A percentile compares a stretch with the other conserved stretches of the same genome.
Conservation (phyloP, 2,329 filamentous ascomycete genomes). For the Paecilomyces fulvus region DNA sequence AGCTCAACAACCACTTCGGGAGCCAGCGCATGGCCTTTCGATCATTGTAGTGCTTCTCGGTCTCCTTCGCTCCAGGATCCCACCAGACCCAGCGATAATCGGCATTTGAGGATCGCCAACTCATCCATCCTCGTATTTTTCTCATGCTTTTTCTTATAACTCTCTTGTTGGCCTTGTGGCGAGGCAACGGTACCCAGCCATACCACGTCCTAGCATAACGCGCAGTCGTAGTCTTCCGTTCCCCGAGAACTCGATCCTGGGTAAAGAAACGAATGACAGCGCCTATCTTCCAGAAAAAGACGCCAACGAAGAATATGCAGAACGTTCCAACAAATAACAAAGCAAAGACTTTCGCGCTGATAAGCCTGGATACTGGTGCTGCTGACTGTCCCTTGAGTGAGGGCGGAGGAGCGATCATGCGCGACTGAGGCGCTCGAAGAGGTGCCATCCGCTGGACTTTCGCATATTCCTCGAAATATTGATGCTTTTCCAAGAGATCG, state of each 20-base stretch:
- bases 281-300: constrained; percentile 33
- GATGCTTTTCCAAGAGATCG: neutral
- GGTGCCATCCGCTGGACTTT: constrained; percentile 20
- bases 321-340: constrained; percentile 28
- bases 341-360: constrained; percentile 22
- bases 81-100: constrained; percentile 36
- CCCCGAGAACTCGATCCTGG: constrained; percentile 21
- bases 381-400: constrained; percentile 16
- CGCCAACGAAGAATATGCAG: constrained; percentile 28
- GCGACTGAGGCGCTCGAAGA: constrained; percentile 15
- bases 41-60: constrained; percentile 12
- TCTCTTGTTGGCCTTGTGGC: constrained; percentile 21
- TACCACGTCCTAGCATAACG: constrained; percentile 36
- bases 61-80: constrained; percentile 24
- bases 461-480: neutral
- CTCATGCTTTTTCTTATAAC: constrained; percentile 12
- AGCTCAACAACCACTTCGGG: constrained; percentile 18
- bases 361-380: constrained; percentile 13
- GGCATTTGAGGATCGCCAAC: constrained; percentile 26
- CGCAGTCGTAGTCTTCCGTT: constrained; percentile 20
- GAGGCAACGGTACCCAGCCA: constrained; percentile 30
- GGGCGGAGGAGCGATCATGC: constrained; percentile 16
- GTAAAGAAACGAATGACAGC: constrained; percentile 29
- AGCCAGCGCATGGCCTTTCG: constrained; percentile 14
- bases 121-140: constrained; percentile 16